These are phyloP conservation scores for Endoconidiophora laricicola DNA, from an alignment of 2,329 filamentous ascomycete species.

Conservation along the genomic window DNA sequence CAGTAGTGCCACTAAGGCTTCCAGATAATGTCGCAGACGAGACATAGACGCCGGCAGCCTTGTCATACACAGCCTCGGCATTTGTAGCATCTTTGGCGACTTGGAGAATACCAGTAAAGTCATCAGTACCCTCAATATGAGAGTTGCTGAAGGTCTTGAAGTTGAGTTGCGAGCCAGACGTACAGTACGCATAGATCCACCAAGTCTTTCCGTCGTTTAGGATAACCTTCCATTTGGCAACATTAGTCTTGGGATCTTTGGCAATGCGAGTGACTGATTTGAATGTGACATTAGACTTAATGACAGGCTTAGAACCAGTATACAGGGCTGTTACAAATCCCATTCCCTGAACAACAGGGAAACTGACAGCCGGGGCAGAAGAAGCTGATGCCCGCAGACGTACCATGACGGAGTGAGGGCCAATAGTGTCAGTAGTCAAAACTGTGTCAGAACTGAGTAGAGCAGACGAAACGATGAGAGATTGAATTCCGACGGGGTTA, in stretches of 20 bases:
- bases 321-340: constrained; percentile 70
- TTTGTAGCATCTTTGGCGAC: constrained; percentile 54
- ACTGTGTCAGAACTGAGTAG: constrained; percentile 49
- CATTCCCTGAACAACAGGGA: constrained; percentile 82
- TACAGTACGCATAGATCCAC: constrained; percentile 61
- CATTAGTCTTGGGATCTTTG: constrained; percentile 40
- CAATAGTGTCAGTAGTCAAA: constrained; percentile 36
- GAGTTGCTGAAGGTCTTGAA: constrained; percentile 51
- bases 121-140: constrained; percentile 43
- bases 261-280: constrained; percentile 42
- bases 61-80: constrained; percentile 56
- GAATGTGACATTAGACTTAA: constrained; percentile 65
- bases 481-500: constrained; percentile 70
- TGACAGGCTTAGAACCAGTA: constrained; percentile 47
- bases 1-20: constrained; percentile 37
- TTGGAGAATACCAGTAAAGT: constrained; percentile 67
- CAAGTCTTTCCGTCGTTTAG: constrained; percentile 60
- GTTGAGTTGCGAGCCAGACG: constrained; percentile 41
- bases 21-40: constrained; percentile 48
- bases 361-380: constrained; percentile 45
- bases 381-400: constrained; percentile 42
- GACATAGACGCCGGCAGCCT: constrained; percentile 59
- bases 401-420: constrained; percentile 46
- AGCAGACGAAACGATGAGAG: constrained; percentile 59
- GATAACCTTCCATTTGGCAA: constrained; percentile 59